Evolutionary conservation across 176 grass and related monocot species (phyloP).

Genomic region (Cenchrus americanus): DNA sequence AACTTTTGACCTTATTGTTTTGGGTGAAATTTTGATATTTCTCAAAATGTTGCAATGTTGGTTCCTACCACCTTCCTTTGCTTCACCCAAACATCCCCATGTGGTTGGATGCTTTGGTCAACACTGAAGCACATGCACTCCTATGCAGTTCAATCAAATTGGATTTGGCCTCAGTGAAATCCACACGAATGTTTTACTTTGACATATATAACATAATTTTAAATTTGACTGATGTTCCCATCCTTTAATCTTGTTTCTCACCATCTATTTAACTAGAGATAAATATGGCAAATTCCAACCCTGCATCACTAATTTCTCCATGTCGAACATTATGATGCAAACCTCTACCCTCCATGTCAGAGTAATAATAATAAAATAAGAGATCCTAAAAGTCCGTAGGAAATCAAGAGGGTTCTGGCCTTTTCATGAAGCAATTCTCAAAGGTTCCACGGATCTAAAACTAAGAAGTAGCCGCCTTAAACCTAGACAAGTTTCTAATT

Average conservation of each 20-base stretch:
- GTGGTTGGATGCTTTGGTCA: constrained; percentile 25
- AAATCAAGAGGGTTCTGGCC: constrained; percentile 16
- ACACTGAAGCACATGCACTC: constrained; percentile 31
- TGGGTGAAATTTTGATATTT: background rate
- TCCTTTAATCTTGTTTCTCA: background rate
- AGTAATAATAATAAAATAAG: constrained; percentile 11
- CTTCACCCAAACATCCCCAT: background rate
- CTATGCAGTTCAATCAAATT: constrained; percentile 23
- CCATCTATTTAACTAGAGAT: constrained; percentile 11
- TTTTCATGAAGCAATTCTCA: constrained; percentile 5
- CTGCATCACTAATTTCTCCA: background rate
- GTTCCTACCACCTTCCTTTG: constrained; percentile 13
- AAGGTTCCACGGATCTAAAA: constrained; percentile 24
- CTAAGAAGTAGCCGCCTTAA: constrained; percentile 3
- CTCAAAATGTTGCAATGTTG: constrained; percentile 13
- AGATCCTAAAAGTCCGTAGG: background rate
- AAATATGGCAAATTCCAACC: constrained; percentile 8
- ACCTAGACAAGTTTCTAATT: constrained; percentile 2
- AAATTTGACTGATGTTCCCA: constrained; percentile 28
- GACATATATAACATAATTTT: background rate
- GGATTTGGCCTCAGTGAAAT: constrained; percentile 17
- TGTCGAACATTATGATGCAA: constrained; percentile 23
- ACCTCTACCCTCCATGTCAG: background rate
- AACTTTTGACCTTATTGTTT: constrained; percentile 11
- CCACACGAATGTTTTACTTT: constrained; percentile 9